A percentile compares a stretch with the other conserved stretches of the same genome.
phyloP scores from a whole-genome alignment of 2,329 filamentous ascomycete species.

The Piedraia hortae region DNA sequence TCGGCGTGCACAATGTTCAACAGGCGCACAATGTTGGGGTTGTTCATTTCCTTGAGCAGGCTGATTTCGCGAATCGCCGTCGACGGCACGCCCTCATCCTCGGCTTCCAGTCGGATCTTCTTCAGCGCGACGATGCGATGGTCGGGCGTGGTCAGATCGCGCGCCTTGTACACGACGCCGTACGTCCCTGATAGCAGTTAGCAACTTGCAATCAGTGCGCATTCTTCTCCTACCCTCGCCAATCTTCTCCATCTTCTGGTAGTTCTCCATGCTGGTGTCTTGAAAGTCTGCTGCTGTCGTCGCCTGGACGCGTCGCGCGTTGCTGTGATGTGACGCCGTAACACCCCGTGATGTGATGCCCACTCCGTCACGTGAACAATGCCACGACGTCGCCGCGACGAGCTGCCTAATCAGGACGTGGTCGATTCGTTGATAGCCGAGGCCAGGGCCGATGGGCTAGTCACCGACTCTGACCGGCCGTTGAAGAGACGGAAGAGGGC shows the following conservation, averaged over 20 bases:
- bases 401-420: too few relatives aligned
- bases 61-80: constrained; percentile 89
- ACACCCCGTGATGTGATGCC: too few relatives aligned
- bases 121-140: constrained; percentile 68
- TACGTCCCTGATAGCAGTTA: constrained; percentile 42
- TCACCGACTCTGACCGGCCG: constrained; percentile 4
- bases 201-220: constrained; percentile 1
- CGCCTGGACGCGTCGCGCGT: too few relatives aligned
- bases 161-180: constrained; percentile 83
- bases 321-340: too few relatives aligned
- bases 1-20: constrained; percentile 86
- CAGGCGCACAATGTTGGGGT: constrained; percentile 68
- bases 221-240: constrained; percentile 44
- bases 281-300: too few relatives aligned
- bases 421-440: too few relatives aligned
- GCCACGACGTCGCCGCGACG: too few relatives aligned
- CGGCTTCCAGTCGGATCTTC: constrained; percentile 84
- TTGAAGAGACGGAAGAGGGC: constrained; percentile 8
- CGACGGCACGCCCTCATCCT: constrained; percentile 79
- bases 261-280: constrained; percentile 49
- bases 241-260: constrained; percentile 89
- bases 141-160: constrained; percentile 53
- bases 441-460: constrained; percentile 1
- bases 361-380: too few relatives aligned
- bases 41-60: constrained; percentile 78